Conservation (phyloP, 2,329 filamentous ascomycete species). For the Colletotrichum acutatum region DNA sequence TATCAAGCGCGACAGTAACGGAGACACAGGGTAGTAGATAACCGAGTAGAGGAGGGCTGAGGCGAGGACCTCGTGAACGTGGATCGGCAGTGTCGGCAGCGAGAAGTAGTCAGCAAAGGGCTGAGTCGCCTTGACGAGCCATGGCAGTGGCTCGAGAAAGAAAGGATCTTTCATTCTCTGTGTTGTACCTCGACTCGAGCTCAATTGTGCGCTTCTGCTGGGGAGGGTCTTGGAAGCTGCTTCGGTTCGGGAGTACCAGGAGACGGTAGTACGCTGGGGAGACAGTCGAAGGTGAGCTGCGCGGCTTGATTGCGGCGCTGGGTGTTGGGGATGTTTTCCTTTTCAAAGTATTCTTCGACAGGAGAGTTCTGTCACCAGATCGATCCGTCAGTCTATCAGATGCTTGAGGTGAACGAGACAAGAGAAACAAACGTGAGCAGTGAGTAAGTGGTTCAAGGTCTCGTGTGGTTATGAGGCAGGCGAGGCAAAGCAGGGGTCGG, state of each 20-base stretch:
- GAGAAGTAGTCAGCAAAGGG: slow-evolving; percentile 72
- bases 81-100: slow-evolving; percentile 76
- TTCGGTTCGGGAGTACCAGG: background rate
- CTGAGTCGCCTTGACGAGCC: slow-evolving; percentile 65
- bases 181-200: slow-evolving; percentile 34
- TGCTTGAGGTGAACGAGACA: background rate
- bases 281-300: background rate
- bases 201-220: background rate
- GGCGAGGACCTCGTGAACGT: slow-evolving; percentile 80
- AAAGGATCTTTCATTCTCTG: slow-evolving; percentile 77
- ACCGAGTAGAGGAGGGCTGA: slow-evolving; percentile 76
- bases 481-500: background rate
- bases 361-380: background rate
- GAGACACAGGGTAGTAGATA: slow-evolving; percentile 75
- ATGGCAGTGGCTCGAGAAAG: slow-evolving; percentile 69
- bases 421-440: background rate
- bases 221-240: background rate
- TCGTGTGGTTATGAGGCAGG: background rate
- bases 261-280: background rate
- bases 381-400: background rate
- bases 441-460: background rate
- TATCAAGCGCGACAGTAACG: slow-evolving; percentile 69
- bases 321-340: background rate
- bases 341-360: background rate
- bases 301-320: background rate